Evolutionary conservation across 306 rosid genomes (phyloP).

Genomic region (Nissolia schottii): DNA sequence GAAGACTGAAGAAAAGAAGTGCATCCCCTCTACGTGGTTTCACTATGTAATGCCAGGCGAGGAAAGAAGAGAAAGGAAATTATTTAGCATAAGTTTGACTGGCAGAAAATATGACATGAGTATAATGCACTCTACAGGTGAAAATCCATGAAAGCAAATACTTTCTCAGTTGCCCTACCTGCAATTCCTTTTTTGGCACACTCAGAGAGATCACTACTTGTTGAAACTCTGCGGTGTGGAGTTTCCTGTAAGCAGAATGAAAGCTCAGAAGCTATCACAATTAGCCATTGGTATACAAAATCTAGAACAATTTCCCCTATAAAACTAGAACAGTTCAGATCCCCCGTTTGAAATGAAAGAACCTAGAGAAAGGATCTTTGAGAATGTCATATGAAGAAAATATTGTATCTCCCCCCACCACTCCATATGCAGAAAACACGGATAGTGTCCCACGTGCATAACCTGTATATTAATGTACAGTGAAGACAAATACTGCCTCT

Average conservation of each 20-base stretch:
- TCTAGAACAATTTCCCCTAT: not conserved
- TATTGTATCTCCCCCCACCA: not conserved
- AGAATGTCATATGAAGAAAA: constrained; percentile 1
- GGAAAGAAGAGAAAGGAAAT: constrained; percentile 8
- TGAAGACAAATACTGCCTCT: not conserved
- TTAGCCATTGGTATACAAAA: constrained; percentile 1
- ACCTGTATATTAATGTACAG: constrained; percentile 2
- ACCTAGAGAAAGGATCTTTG: not conserved
- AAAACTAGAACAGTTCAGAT: not conserved
- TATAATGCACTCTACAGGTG: not conserved
- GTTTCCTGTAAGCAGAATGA: constrained; percentile 49
- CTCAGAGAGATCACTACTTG: constrained; percentile 64
- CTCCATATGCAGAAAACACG: not conserved
- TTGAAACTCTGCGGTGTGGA: constrained; percentile 52
- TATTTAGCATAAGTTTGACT: constrained; percentile 1
- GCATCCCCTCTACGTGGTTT: constrained; percentile 97
- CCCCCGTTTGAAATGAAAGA: not conserved
- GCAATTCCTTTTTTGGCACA: constrained; percentile 93
- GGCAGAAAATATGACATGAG: not conserved
- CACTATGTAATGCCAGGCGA: constrained; percentile 38
- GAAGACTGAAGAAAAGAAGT: constrained; percentile 93
- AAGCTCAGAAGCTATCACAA: constrained; percentile 19
- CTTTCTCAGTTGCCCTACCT: constrained; percentile 43
- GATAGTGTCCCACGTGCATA: not conserved
- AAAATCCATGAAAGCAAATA: not conserved